Evolutionary conservation across 2,329 filamentous ascomycete genomes (phyloP), one percentile per base, ranked within the genome.

Genomic region (Venturia effusa): DNA sequence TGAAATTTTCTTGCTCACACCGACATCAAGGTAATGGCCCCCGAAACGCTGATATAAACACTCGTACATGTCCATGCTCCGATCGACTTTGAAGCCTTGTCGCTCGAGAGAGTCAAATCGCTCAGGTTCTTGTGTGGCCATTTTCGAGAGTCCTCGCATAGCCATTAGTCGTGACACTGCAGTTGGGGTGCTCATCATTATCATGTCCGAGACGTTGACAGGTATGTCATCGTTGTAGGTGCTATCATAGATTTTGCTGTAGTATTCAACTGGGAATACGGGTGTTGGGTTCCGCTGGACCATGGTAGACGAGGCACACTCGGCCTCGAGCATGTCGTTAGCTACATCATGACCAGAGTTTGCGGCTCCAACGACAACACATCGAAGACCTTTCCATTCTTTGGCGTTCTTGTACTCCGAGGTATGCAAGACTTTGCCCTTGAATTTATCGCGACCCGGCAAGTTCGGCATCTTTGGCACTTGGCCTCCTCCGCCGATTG

Each of bases 11-110:
- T 83, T 74, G 0, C 82, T 83, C 0, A 81, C 83, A 0, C 87
- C 87, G 1, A 88, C 85, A 66, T 89, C 84, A 66, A 89, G 86
- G 73, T 89, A 89, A 70, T 88, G 89, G 0, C 87, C 86, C 0
- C 87, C 87, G 1, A 85, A 85, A 2, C 83, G 80, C 67, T 86
- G 83, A 66, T 86, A 79, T 64, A 84, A 78, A 0, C 88, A 75
- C 0, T 86, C 86, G 0, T 80, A 76, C 0, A 77, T 80, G 62
- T 85, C 79, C 0, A 83, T 80, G 0, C 86, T 86, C 0, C 70
- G 73, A 67, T 88, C 85, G 0, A 84, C 72, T 62, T 80, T 79
- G 77, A 89, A 89, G 0, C 87, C 87, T 0, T 78, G 85, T 43
- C 77, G 79, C 6, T 74, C 73, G 0, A 89, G 76, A 0, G 79